Evolutionary conservation across 2,329 filamentous ascomycete genomes (phyloP).

Genomic region (Chaetomiaceae sp.): DNA sequence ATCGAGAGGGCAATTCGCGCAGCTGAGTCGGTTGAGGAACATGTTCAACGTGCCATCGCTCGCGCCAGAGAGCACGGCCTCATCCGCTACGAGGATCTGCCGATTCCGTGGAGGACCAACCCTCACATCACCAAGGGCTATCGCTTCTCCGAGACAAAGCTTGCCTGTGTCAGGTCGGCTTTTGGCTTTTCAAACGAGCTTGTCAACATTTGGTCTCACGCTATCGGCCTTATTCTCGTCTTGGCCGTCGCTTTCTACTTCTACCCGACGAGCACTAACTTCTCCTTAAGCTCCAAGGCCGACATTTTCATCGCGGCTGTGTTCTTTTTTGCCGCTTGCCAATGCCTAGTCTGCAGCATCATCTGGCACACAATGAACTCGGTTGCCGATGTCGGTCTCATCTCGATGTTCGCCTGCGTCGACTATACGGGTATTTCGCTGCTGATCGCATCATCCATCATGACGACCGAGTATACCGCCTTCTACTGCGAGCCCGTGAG

Average conservation of each 20-base stretch:
- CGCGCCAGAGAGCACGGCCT: constrained; percentile 75
- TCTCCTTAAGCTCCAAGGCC: constrained; percentile 76
- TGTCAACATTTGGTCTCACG: constrained; percentile 97
- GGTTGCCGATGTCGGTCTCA: constrained; percentile 80
- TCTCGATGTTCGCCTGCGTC: constrained; percentile 95
- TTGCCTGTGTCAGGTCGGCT: constrained; percentile 80
- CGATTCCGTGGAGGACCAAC: constrained; percentile 89
- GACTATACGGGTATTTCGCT: constrained; percentile 98
- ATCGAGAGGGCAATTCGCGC: constrained; percentile 79
- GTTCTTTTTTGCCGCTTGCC: constrained; percentile 94
- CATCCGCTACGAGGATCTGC: constrained; percentile 84
- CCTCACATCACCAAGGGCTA: constrained; percentile 90
- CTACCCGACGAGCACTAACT: constrained; percentile 84
- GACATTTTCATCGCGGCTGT: constrained; percentile 88
- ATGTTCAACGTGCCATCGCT: constrained; percentile 72
- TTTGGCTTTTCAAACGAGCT: constrained; percentile 87
- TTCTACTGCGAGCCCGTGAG: constrained; percentile 95
- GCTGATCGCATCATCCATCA: constrained; percentile 90
- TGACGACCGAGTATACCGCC: constrained; percentile 97
- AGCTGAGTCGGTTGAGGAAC: constrained; percentile 76
- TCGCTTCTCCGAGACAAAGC: constrained; percentile 86
- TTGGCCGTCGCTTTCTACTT: constrained; percentile 91
- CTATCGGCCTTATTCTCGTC: constrained; percentile 82
- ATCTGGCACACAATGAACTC: constrained; percentile 99
- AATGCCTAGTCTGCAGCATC: constrained; percentile 90